A percentile compares a stretch with the other conserved stretches of the same genome.
phyloP scores from a whole-genome alignment of 257 asterid species.

The Leptodermis oblonga region DNA sequence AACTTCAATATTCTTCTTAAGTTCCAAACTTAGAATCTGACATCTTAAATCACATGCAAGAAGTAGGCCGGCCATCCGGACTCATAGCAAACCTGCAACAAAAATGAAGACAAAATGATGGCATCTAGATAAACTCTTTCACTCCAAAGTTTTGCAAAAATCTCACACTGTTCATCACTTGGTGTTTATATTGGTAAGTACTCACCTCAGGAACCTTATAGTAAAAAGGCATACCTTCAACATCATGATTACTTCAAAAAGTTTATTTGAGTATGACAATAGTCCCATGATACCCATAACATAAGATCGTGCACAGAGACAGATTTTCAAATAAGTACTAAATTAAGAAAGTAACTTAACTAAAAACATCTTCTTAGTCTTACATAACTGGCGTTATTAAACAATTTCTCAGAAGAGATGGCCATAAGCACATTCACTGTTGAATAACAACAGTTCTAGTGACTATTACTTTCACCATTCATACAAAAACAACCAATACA shows the following conservation, averaged over 20 bases:
- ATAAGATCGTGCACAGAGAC: not conserved
- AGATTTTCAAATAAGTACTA: slow-evolving; percentile 18
- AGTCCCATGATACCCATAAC: slow-evolving; percentile 20
- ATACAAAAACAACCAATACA: not conserved
- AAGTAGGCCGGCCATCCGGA: slow-evolving; percentile 84
- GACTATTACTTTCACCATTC: not conserved
- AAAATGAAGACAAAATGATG: slow-evolving; percentile 88
- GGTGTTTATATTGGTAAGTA: slow-evolving; percentile 31
- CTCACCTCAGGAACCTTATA: slow-evolving; percentile 73
- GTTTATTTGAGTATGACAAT: slow-evolving; percentile 54
- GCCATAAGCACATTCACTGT: not conserved
- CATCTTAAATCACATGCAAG: slow-evolving; percentile 72
- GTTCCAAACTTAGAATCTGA: slow-evolving; percentile 69
- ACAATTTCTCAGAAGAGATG: not conserved
- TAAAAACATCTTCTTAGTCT: not conserved
- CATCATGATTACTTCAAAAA: slow-evolving; percentile 50
- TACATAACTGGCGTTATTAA: slow-evolving; percentile 1
- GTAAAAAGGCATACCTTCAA: slow-evolving; percentile 48
- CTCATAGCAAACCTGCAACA: slow-evolving; percentile 84
- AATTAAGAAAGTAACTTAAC: slow-evolving; percentile 25
- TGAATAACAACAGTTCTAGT: not conserved
- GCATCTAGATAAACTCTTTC: slow-evolving; percentile 51
- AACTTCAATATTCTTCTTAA: slow-evolving; percentile 25
- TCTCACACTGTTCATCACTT: slow-evolving; percentile 45
- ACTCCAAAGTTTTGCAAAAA: slow-evolving; percentile 36